phyloP scores from a whole-genome alignment of 495 filamentous ascomycete genomes.

The Filosporella fistucella region DNA sequence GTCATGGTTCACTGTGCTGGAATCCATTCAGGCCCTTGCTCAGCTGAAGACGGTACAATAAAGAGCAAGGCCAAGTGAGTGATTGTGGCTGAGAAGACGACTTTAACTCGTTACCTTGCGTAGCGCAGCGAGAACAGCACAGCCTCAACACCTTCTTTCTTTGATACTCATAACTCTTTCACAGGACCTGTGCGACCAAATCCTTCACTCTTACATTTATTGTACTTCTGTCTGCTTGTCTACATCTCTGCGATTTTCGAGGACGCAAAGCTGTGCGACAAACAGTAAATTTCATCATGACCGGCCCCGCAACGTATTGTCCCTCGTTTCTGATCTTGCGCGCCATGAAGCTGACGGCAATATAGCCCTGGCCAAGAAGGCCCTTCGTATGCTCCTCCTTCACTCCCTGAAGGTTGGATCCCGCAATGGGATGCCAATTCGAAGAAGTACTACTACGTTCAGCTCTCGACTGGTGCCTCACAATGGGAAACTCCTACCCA shows the following conservation, averaged over 20 bases:
- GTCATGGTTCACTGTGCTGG: too few species aligned
- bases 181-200: too few species aligned
- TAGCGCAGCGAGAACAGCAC: too few species aligned
- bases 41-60: too few species aligned
- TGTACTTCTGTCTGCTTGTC: too few species aligned
- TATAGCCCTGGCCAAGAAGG: conserved; percentile 56
- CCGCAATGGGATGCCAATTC: conserved; percentile 75
- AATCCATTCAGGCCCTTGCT: background rate
- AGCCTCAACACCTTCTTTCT: too few species aligned
- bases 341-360: conserved; percentile 6
- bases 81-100: conserved; percentile 3
- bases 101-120: too few species aligned
- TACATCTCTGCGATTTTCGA: too few species aligned
- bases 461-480: conserved; percentile 66
- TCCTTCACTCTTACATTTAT: too few species aligned
- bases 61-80: conserved; percentile 1
- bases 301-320: conserved; percentile 22
- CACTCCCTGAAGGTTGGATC: conserved; percentile 72
- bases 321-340: background rate
- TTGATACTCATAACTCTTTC: too few species aligned
- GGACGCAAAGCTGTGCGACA: conserved; percentile 1
- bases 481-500: conserved; percentile 76
- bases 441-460: conserved; percentile 77
- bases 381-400: conserved; percentile 65
- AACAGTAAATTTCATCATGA: conserved; percentile 15